phyloP scores from a whole-genome alignment of 495 filamentous ascomycete genomes.

The Margaritispora aquatica region DNA sequence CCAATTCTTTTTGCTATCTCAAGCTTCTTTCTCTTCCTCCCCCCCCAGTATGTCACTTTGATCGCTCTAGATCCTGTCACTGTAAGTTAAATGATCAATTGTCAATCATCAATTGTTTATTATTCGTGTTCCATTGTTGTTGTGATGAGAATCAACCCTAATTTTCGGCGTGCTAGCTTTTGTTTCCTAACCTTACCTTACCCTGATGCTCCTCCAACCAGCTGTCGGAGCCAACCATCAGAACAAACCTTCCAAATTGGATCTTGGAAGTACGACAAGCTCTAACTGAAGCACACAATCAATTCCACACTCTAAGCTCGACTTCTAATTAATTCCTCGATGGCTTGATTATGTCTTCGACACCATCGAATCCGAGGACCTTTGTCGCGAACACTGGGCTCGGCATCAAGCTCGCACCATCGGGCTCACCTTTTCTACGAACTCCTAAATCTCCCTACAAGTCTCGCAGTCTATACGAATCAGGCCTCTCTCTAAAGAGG shows the following conservation, averaged over 20 bases:
- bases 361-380: conserved; percentile 44
- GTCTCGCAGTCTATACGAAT: conserved; percentile 33
- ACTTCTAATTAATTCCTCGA: conserved; percentile 26
- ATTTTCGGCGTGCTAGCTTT: neutral
- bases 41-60: neutral
- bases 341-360: conserved; percentile 53
- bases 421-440: conserved; percentile 66
- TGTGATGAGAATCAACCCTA: neutral
- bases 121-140: no score
- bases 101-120: no score
- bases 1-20: neutral
- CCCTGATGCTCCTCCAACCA: conserved; percentile 4
- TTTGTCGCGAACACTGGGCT: conserved; percentile 31
- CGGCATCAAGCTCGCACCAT: conserved; percentile 69
- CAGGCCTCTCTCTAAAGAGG: conserved; percentile 63
- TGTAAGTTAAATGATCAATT: conserved; percentile 7
- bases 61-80: conserved; percentile 12
- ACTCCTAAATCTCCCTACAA: conserved; percentile 59
- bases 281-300: neutral
- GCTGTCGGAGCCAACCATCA: neutral
- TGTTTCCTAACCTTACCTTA: conserved; percentile 14
- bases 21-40: no score
- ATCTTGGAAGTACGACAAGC: conserved; percentile 3
- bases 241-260: neutral
- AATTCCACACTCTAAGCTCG: neutral